Conservation (phyloP, 495 filamentous ascomycete genomes). For the Penicillium diatomitis region DNA sequence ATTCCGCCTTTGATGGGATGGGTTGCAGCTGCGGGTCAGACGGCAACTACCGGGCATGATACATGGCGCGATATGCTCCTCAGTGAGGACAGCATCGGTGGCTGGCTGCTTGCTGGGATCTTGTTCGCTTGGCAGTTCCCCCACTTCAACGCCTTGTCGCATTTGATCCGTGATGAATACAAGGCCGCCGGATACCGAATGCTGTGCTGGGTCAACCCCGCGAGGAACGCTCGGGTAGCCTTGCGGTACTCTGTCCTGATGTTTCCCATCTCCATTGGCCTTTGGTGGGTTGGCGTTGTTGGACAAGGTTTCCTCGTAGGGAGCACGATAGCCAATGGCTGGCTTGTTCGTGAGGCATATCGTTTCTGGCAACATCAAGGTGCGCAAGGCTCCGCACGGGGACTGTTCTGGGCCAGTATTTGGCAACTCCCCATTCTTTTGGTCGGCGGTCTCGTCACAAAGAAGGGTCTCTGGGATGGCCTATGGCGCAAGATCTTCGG, state of each 20-base stretch:
- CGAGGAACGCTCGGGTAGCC: slow-evolving; percentile 74
- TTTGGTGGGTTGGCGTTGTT: slow-evolving; percentile 77
- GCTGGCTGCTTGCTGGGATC: slow-evolving; percentile 78
- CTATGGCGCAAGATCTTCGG: slow-evolving; percentile 64
- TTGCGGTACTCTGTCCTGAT: slow-evolving; percentile 80
- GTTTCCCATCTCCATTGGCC: slow-evolving; percentile 75
- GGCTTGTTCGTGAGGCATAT: slow-evolving; percentile 75
- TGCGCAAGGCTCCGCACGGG: slow-evolving; percentile 68
- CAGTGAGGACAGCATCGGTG: slow-evolving; percentile 60
- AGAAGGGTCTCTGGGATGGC: slow-evolving; percentile 88
- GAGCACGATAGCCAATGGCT: slow-evolving; percentile 73
- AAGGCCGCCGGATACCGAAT: slow-evolving; percentile 79
- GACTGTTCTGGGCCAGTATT: slow-evolving; percentile 93
- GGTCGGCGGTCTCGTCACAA: slow-evolving; percentile 84
- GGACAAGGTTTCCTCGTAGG: slow-evolving; percentile 77
- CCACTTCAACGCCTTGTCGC: slow-evolving; percentile 90
- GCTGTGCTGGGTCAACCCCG: slow-evolving; percentile 82
- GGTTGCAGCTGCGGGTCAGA: slow-evolving; percentile 86
- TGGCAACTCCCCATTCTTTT: slow-evolving; percentile 92
- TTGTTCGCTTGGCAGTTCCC: slow-evolving; percentile 97
- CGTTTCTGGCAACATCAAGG: slow-evolving; percentile 75
- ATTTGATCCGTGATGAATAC: slow-evolving; percentile 84
- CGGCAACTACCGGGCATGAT: slow-evolving; percentile 58
- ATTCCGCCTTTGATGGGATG: slow-evolving; percentile 98
- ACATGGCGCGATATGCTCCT: slow-evolving; percentile 74